These are phyloP conservation scores for Aspergillus sclerotialis DNA, from an alignment of 2,329 filamentous ascomycete species.

Conservation along the genomic window DNA sequence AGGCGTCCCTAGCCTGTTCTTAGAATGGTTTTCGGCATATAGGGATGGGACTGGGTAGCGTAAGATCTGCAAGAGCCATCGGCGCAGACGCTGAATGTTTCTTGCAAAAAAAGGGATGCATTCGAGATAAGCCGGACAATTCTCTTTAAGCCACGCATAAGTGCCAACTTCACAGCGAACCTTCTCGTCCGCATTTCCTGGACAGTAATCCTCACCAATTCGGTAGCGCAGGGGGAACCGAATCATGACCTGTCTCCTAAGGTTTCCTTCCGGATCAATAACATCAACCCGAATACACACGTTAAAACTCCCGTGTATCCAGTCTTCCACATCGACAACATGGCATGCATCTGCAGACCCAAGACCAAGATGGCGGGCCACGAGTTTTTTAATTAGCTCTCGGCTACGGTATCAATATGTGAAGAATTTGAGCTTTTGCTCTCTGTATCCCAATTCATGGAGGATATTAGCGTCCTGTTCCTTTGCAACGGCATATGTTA, in stretches of 20 bases:
- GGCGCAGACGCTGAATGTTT: too few species aligned
- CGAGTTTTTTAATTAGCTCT: slow-evolving; percentile 7
- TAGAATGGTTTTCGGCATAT: too few species aligned
- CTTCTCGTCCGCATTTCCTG: slow-evolving; percentile 23
- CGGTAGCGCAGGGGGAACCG: slow-evolving; percentile 18
- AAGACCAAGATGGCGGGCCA: slow-evolving; percentile 19
- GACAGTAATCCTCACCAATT: slow-evolving; percentile 13
- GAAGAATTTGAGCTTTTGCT: slow-evolving; percentile 11
- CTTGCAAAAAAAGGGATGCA: slow-evolving; percentile 21
- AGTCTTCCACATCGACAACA: slow-evolving; percentile 9
- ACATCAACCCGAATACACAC: slow-evolving; percentile 16
- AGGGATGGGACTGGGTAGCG: too few species aligned
- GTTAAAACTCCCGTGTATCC: slow-evolving; percentile 17
- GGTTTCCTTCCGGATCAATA: background rate
- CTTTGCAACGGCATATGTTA: slow-evolving; percentile 15
- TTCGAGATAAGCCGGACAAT: slow-evolving; percentile 34
- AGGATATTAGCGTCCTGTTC: slow-evolving; percentile 17
- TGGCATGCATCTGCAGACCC: slow-evolving; percentile 4
- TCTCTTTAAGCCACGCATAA: slow-evolving; percentile 21
- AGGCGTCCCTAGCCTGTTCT: too few species aligned
- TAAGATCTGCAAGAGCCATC: too few species aligned
- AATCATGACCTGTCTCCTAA: slow-evolving; percentile 8
- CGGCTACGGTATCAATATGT: slow-evolving; percentile 6
- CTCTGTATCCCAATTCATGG: slow-evolving; percentile 13
- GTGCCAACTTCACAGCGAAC: slow-evolving; percentile 19